Evolutionary conservation across 768 basidiomycete genomes (phyloP), one percentile per base, ranked within the genome.

Genomic region (Trametes cubensis): DNA sequence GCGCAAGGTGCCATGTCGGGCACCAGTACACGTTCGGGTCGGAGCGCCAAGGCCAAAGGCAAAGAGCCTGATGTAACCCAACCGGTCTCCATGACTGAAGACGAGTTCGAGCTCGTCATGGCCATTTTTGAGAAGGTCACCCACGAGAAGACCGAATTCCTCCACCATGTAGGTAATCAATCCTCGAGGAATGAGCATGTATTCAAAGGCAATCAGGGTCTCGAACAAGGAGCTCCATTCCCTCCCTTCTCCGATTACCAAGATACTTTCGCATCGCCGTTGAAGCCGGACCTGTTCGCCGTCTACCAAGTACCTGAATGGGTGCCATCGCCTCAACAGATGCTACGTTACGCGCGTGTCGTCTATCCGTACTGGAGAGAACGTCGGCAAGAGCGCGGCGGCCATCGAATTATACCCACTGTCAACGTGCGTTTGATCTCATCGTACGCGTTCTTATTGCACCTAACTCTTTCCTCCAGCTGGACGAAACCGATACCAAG

Each of bases 61-160:
- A 94, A 92, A 73, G 92, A 92, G 58, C 87, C 89, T 1, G 92
- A 95, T 55, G 75, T 83, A 1, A 74, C 76, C 2, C 84, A 83
- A 59, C 83, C 86, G 10, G 68, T 88, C n/a, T 75, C 80, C 56
- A 89, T 98, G 60, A 80, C 85, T 3, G 95, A 97, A 70, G 94
- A 97, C 67, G 89, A 94, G 68, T 96, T 98, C 64, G 97, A 99
- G 74, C 81, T 95, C 64, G 86, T 96, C 60, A 96, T 98, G 94
- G 93, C 93, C 21, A 73, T 98, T 50, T 88, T 96, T 69, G 97
- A 99, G 79, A 90, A 89, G 70, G 81, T 89, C 46, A 93, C 95
- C 0, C 92, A 95, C 66, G 91, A 94, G 69, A 90, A 88, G 71
- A 88, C 90, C 0, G 94, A 94, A 64, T 94, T 87, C 73, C 81